Percentiles rank a stretch among this genome's conserved stretches.
Conservation (phyloP, 2,329 filamentous ascomycete species). For the Arthrobotrys iridis region DNA sequence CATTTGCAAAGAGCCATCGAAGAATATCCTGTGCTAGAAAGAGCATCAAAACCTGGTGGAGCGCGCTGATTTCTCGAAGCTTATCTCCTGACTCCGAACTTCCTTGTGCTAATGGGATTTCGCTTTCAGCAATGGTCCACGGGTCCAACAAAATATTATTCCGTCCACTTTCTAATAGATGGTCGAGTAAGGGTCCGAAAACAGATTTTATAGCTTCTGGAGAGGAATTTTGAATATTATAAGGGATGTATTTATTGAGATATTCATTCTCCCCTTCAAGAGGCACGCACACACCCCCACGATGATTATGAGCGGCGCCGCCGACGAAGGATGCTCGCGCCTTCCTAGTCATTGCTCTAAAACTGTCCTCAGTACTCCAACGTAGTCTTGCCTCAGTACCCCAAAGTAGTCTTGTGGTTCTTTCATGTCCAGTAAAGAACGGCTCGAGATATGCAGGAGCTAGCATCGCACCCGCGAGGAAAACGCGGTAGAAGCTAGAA, state of each 20-base stretch:
- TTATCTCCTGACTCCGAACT: neutral
- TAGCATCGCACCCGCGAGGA: constrained; percentile 9
- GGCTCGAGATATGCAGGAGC: neutral
- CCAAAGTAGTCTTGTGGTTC: neutral
- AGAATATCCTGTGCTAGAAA: constrained; percentile 2
- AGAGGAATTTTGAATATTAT: neutral
- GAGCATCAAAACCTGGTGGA: neutral
- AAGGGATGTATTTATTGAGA: neutral
- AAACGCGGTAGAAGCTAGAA: constrained; percentile 13
- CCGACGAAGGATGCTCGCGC: no score
- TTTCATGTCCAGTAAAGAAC: neutral
- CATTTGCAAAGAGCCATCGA: neutral
- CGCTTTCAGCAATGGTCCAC: neutral
- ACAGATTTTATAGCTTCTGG: neutral
- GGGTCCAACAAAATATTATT: neutral
- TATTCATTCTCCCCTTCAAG: neutral
- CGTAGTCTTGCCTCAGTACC: neutral
- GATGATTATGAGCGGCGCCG: no score
- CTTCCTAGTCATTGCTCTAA: no score
- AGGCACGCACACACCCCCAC: neutral
- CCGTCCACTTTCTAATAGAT: neutral
- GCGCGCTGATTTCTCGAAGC: neutral
- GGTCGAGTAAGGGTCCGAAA: neutral
- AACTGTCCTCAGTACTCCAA: no score
- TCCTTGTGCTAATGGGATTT: neutral